These are phyloP conservation scores for Talaromyces sp. DNA, from an alignment of 2,329 filamentous ascomycete species.

Conservation along the genomic window DNA sequence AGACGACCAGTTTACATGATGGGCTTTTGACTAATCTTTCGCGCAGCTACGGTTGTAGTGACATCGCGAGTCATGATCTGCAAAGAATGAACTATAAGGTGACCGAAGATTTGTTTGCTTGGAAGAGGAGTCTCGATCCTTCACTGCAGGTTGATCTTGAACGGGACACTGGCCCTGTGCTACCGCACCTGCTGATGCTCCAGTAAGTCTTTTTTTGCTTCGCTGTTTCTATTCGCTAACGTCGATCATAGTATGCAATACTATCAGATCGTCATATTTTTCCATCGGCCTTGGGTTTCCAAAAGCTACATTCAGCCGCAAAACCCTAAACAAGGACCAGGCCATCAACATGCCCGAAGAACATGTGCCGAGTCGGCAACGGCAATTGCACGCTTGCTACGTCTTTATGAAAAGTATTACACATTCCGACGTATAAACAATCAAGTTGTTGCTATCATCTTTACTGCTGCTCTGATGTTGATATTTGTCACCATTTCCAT, in stretches of 20 bases:
- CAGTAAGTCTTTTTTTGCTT: slow-evolving; percentile 30
- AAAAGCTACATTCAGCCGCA: slow-evolving; percentile 42
- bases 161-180: slow-evolving; percentile 31
- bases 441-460: slow-evolving; percentile 45
- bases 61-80: slow-evolving; percentile 37
- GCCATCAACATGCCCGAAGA: slow-evolving; percentile 43
- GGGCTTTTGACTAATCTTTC: slow-evolving; percentile 1
- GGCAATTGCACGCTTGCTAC: slow-evolving; percentile 40
- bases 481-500: slow-evolving; percentile 38
- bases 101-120: slow-evolving; percentile 38
- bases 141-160: slow-evolving; percentile 36
- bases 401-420: slow-evolving; percentile 42
- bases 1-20: not conserved
- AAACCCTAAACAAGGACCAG: slow-evolving; percentile 41
- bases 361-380: slow-evolving; percentile 44
- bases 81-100: slow-evolving; percentile 36
- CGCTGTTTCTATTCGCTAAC: not conserved
- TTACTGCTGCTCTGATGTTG: slow-evolving; percentile 43
- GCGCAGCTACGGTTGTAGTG: slow-evolving; percentile 36
- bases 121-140: slow-evolving; percentile 41
- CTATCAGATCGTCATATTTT: slow-evolving; percentile 44
- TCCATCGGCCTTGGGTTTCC: slow-evolving; percentile 46
- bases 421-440: slow-evolving; percentile 45
- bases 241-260: slow-evolving; percentile 39
- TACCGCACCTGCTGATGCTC: slow-evolving; percentile 43